Evolutionary conservation across 768 basidiomycete species (phyloP).

Genomic region (Tulasnella calospora): DNA sequence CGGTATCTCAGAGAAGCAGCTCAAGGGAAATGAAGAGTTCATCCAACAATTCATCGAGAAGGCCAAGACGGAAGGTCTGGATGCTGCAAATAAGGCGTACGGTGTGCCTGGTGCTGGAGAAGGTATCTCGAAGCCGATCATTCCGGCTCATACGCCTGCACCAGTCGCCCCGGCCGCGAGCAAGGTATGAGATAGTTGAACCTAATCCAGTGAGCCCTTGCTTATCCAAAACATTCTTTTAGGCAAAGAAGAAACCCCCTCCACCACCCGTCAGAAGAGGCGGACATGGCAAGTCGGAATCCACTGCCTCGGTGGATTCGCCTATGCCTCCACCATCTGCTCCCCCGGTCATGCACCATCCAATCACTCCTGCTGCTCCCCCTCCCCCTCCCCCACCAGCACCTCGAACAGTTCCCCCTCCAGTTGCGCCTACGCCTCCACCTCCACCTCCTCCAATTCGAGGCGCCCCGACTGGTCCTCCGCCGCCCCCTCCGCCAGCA

Average conservation of each 20-base stretch:
- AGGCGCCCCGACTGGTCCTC: slow-evolving; percentile 33
- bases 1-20: slow-evolving; percentile 64
- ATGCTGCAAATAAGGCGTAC: slow-evolving; percentile 31
- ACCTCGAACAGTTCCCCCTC: slow-evolving; percentile 33
- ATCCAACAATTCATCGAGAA: slow-evolving; percentile 76
- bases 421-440: slow-evolving; percentile 44
- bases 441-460: slow-evolving; percentile 37
- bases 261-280: slow-evolving; percentile 30
- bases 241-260: slow-evolving; percentile 29
- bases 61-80: slow-evolving; percentile 33
- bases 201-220: background rate
- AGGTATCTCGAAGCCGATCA: slow-evolving; percentile 17
- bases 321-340: slow-evolving; percentile 34
- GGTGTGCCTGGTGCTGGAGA: slow-evolving; percentile 28
- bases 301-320: background rate
- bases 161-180: background rate
- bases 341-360: slow-evolving; percentile 23
- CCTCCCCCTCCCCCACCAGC: slow-evolving; percentile 36
- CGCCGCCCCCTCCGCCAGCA: slow-evolving; percentile 36
- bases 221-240: background rate
- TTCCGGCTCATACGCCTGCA: background rate
- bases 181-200: background rate
- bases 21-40: slow-evolving; percentile 78
- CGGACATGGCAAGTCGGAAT: slow-evolving; percentile 16
- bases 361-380: slow-evolving; percentile 32